These are phyloP conservation scores for Nothophaeocryptopus gaeumannii DNA, from an alignment of 2,329 filamentous ascomycete genomes.

Conservation along the genomic window DNA sequence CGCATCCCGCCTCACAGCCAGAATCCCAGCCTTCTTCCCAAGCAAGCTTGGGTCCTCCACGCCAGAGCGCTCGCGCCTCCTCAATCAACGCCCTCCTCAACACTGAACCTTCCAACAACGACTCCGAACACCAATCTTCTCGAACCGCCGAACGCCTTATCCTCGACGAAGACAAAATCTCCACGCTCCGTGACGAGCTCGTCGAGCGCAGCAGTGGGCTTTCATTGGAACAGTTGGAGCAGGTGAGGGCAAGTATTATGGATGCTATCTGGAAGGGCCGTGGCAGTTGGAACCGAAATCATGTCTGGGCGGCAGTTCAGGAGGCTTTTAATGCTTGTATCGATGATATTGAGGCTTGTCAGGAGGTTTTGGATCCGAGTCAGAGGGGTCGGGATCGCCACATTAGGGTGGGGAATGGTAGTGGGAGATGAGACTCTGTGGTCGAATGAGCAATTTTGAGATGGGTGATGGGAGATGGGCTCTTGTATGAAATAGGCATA, in stretches of 20 bases:
- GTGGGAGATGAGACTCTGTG: background rate
- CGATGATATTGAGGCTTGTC: constrained; percentile 61
- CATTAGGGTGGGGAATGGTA: background rate
- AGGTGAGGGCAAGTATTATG: constrained; percentile 89
- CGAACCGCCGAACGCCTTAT: constrained; percentile 31
- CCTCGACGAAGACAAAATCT: constrained; percentile 53
- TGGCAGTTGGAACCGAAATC: constrained; percentile 77
- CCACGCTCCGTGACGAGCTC: constrained; percentile 60
- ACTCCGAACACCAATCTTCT: too few species aligned
- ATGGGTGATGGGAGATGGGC: too few species aligned
- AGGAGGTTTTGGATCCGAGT: constrained; percentile 42
- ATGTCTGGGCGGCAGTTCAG: constrained; percentile 63
- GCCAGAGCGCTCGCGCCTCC: constrained; percentile 23
- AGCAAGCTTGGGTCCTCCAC: constrained; percentile 35
- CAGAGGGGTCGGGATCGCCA: constrained; percentile 28
- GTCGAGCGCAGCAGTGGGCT: constrained; percentile 69
- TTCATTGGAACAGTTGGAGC: constrained; percentile 90
- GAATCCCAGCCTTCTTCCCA: constrained; percentile 35
- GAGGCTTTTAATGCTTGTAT: constrained; percentile 74
- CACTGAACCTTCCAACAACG: constrained; percentile 18
- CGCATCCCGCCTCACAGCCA: constrained; percentile 27
- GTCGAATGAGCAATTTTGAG: too few species aligned
- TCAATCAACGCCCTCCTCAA: constrained; percentile 45
- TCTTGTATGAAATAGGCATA: too few species aligned
- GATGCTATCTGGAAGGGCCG: constrained; percentile 79